Evolutionary conservation across 2,329 filamentous ascomycete genomes (phyloP).

Genomic region (Trichoderma sp.): DNA sequence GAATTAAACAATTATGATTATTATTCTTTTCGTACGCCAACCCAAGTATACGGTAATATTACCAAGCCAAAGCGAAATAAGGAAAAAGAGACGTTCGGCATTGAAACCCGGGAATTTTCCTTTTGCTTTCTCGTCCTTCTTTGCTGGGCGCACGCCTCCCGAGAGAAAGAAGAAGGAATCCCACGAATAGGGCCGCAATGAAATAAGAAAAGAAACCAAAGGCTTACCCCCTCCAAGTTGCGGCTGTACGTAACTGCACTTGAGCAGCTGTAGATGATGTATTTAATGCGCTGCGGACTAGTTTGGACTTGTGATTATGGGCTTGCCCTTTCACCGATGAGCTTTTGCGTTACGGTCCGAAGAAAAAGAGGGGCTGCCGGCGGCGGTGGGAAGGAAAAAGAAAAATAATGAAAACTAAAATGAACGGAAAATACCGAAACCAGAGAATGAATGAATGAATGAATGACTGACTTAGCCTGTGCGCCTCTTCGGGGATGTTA

Average conservation of each 20-base stretch:
- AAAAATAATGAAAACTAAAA: not conserved
- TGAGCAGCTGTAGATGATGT: not conserved
- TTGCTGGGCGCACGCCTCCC: not conserved
- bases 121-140: not conserved
- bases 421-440: not conserved
- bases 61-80: not conserved
- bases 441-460: not conserved
- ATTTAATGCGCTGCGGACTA: not conserved
- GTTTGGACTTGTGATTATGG: not conserved
- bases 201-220: not conserved
- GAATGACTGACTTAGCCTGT: not conserved
- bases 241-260: not conserved
- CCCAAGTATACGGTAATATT: not conserved
- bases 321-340: not conserved
- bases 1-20: not conserved
- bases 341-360: constrained; percentile 5
- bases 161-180: not conserved
- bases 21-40: not conserved
- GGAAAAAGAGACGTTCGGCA: not conserved
- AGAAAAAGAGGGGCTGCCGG: not conserved
- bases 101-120: not conserved
- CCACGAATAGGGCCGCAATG: not conserved
- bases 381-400: not conserved
- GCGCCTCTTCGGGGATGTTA: not conserved
- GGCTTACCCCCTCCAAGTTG: not conserved